phyloP scores from a whole-genome alignment of 2,329 filamentous ascomycete genomes.

The Escovopsis sp. region DNA sequence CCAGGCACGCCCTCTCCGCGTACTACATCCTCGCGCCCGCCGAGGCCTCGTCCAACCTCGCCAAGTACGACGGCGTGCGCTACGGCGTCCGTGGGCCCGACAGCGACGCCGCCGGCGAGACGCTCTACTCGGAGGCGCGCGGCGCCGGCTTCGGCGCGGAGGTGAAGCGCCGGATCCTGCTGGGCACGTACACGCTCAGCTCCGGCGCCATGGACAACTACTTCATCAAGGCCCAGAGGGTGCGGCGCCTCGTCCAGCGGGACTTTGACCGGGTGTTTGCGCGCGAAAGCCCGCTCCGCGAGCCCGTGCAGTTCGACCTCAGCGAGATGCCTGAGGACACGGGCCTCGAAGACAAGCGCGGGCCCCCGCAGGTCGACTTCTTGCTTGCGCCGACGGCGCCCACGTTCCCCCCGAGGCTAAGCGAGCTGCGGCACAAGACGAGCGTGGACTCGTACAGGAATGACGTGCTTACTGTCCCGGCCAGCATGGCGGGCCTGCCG shows the following conservation, averaged over 20 bases:
- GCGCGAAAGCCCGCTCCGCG: constrained; percentile 51
- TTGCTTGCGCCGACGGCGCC: constrained; percentile 80
- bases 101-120: constrained; percentile 41
- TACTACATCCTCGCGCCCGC: constrained; percentile 95
- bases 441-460: constrained; percentile 74
- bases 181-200: constrained; percentile 82
- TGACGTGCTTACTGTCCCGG: constrained; percentile 90
- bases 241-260: constrained; percentile 65
- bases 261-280: constrained; percentile 77
- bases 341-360: constrained; percentile 38
- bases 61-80: constrained; percentile 93
- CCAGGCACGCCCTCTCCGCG: constrained; percentile 70
- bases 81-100: constrained; percentile 52
- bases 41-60: constrained; percentile 88
- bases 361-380: constrained; percentile 60
- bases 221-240: constrained; percentile 83
- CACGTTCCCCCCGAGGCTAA: constrained; percentile 51
- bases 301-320: constrained; percentile 38
- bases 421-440: constrained; percentile 38
- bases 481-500: constrained; percentile 80
- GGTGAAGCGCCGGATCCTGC: constrained; percentile 71
- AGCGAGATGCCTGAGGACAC: constrained; percentile 42
- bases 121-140: constrained; percentile 63
- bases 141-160: constrained; percentile 67
- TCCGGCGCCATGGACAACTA: constrained; percentile 91